Conservation (phyloP, 768 basidiomycete species). For the Tremella yokohamensis region DNA sequence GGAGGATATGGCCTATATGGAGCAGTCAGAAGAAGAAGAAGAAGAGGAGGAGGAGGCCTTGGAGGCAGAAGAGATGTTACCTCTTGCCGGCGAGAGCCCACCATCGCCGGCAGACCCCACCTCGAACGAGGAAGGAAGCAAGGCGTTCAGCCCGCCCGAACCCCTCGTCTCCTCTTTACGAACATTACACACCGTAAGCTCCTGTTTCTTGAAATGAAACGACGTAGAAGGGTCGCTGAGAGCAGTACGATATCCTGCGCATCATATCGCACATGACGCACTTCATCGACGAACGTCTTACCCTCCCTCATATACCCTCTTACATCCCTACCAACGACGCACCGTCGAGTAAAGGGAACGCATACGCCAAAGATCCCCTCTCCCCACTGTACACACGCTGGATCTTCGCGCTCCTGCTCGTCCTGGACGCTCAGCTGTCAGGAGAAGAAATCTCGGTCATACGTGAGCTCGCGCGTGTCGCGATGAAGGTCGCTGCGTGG, state of each 20-base stretch:
- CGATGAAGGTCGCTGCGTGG: conserved; percentile 39
- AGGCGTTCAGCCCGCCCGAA: conserved; percentile 22
- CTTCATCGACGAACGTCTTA: conserved; percentile 12
- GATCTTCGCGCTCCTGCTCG: conserved; percentile 41
- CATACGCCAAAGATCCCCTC: conserved; percentile 19
- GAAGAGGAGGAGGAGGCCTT: conserved; percentile 17
- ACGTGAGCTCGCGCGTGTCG: conserved; percentile 34
- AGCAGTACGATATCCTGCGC: conserved; percentile 16
- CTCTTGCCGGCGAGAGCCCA: no score
- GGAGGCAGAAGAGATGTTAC: conserved; percentile 2
- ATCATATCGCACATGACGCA: conserved; percentile 16
- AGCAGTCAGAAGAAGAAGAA: conserved; percentile 12
- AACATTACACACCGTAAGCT: conserved; percentile 28
- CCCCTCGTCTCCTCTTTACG: conserved; percentile 30
- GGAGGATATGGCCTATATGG: conserved; percentile 10
- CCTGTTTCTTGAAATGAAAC: not conserved
- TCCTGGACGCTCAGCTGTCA: conserved; percentile 33
- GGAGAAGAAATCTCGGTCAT: conserved; percentile 34
- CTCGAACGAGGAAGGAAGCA: conserved; percentile 24
- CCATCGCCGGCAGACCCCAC: not conserved
- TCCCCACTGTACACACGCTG: conserved; percentile 34
- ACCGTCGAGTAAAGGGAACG: not conserved
- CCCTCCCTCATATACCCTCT: conserved; percentile 4
- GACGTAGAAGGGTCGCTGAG: no score
- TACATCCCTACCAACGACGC: not conserved